phyloP scores from a whole-genome alignment of 306 rosid genomes.

The Vigna angularis region DNA sequence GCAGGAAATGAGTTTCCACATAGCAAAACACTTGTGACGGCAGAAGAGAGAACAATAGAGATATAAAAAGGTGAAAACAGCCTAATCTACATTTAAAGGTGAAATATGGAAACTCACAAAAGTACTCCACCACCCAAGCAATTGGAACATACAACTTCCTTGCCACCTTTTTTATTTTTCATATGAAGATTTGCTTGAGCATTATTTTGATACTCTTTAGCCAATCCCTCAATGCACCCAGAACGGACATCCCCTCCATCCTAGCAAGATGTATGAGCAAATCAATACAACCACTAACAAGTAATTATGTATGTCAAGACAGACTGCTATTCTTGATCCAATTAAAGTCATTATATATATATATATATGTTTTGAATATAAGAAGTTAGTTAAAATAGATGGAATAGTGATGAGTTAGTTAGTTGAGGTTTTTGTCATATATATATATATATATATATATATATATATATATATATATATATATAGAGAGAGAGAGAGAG shows the following conservation, averaged over 20 bases:
- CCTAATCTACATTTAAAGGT: slow-evolving; percentile 15
- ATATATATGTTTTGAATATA: no score
- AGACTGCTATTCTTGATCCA: slow-evolving; percentile 8
- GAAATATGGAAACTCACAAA: slow-evolving; percentile 47
- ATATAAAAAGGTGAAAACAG: slow-evolving; percentile 11
- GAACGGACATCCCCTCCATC: slow-evolving; percentile 36
- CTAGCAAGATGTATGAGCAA: slow-evolving; percentile 40
- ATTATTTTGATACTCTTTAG: slow-evolving; percentile 21
- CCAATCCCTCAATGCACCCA: slow-evolving; percentile 7
- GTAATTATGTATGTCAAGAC: not conserved
- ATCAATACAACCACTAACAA: slow-evolving; percentile 37
- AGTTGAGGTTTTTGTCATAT: not conserved
- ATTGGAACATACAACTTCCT: slow-evolving; percentile 32
- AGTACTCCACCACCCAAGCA: slow-evolving; percentile 47
- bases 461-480: no score
- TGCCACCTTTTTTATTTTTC: slow-evolving; percentile 11
- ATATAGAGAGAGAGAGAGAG: no score
- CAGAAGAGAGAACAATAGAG: not conserved
- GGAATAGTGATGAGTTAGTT: not conserved
- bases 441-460: no score
- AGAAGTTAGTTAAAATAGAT: no score
- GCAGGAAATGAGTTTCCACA: slow-evolving; percentile 1
- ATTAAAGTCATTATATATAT: not conserved
- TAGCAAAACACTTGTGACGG: slow-evolving; percentile 17
- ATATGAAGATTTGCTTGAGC: slow-evolving; percentile 1